Conservation (phyloP, 495 filamentous ascomycete species). For the Penicillium fimorum region DNA sequence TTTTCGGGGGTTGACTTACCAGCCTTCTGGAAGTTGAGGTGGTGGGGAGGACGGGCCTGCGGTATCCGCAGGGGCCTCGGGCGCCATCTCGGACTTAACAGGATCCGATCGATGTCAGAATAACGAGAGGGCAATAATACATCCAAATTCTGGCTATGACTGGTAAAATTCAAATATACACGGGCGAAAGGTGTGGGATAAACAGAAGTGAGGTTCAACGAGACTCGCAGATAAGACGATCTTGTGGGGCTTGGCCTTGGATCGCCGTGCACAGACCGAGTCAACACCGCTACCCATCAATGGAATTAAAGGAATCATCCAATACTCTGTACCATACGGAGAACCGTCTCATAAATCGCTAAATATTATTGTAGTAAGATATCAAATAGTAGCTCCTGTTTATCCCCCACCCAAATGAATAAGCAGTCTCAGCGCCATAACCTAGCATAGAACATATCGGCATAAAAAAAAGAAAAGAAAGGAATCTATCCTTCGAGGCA, state of each 20-base stretch:
- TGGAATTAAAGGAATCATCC: not conserved
- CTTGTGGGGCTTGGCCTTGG: conserved; percentile 26
- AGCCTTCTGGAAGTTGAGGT: conserved; percentile 68
- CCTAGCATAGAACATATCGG: not conserved
- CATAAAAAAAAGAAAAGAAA: not conserved
- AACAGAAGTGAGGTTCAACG: conserved; percentile 3
- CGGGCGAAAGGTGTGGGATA: not conserved
- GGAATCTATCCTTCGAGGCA: not conserved
- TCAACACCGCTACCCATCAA: not conserved
- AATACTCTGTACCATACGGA: not conserved
- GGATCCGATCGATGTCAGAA: not conserved
- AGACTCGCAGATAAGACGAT: conserved; percentile 19
- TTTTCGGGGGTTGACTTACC: conserved; percentile 42
- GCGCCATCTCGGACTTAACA: conserved; percentile 21
- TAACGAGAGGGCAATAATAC: not conserved
- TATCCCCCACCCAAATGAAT: not conserved
- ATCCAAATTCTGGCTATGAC: not conserved
- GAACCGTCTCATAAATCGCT: not conserved
- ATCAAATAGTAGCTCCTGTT: not conserved
- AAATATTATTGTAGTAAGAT: not conserved
- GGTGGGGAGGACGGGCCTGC: conserved; percentile 70
- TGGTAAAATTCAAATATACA: conserved; percentile 4
- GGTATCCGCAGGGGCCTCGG: conserved; percentile 55
- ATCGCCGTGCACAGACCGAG: conserved; percentile 25
- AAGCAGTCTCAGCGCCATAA: not conserved